phyloP scores from a whole-genome alignment of 208 protist genomes.

The Phytomonas francai region DNA sequence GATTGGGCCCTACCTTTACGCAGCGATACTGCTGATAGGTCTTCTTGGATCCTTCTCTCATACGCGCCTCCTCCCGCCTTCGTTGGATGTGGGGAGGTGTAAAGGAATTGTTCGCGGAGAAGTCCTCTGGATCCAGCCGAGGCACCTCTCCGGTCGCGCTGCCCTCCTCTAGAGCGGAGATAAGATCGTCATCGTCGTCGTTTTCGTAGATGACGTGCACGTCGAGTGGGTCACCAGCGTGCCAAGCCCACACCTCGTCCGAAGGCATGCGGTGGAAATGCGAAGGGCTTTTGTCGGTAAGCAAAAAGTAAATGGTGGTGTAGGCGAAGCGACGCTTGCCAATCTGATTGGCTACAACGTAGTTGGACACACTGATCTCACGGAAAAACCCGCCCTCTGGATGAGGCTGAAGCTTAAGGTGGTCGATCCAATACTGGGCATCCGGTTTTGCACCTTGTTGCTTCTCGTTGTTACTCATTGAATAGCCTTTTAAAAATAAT shows the following conservation, averaged over 20 bases:
- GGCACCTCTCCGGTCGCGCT: neutral
- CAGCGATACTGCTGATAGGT: constrained; percentile 22
- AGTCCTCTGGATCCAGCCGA: neutral
- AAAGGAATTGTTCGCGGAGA: neutral
- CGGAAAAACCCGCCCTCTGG: constrained; percentile 37
- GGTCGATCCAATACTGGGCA: constrained; percentile 31
- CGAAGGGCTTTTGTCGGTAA: constrained; percentile 33
- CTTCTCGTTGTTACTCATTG: neutral
- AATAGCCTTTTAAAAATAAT: neutral
- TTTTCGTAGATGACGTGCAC: constrained; percentile 29
- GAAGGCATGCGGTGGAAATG: constrained; percentile 45
- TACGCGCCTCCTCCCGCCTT: neutral
- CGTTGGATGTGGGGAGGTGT: neutral
- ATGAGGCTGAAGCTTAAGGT: constrained; percentile 31
- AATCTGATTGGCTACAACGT: constrained; percentile 18
- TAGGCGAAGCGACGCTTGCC: constrained; percentile 18
- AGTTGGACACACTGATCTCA: constrained; percentile 17
- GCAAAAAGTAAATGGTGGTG: constrained; percentile 49
- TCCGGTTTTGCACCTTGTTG: neutral
- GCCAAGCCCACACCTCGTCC: constrained; percentile 43
- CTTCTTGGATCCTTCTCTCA: too few species aligned
- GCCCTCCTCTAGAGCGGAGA: neutral
- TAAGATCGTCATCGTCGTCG: constrained; percentile 17
- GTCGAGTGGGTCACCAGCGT: constrained; percentile 32
- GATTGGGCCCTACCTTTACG: constrained; percentile 16